Evolutionary conservation across 192 early-diverging fungal genomes (phyloP).

Genomic region (Coemansia sp.): DNA sequence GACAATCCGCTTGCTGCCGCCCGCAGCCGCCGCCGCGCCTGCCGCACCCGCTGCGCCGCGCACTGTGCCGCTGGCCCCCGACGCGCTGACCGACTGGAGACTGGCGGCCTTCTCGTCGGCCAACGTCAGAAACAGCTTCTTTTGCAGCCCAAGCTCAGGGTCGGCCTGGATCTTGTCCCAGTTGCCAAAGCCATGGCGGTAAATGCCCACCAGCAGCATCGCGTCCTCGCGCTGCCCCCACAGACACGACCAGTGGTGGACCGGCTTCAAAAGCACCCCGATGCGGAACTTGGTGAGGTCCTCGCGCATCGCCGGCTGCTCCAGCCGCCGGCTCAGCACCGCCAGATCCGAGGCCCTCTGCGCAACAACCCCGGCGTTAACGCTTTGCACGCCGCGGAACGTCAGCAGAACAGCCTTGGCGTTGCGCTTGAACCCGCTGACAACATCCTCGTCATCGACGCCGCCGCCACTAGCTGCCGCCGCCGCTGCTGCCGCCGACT

Average conservation of each 20-base stretch:
- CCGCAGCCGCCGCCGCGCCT: constrained; percentile 8
- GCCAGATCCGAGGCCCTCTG: constrained; percentile 71
- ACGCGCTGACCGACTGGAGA: constrained; percentile 23
- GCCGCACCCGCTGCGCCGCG: constrained; percentile 1
- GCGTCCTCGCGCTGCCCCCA: constrained; percentile 95
- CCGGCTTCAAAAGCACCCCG: constrained; percentile 71
- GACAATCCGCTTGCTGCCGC: constrained; percentile 44
- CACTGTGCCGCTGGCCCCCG: constrained; percentile 8
- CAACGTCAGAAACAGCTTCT: constrained; percentile 77
- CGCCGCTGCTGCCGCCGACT: constrained; percentile 11
- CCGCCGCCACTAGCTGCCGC: constrained; percentile 8
- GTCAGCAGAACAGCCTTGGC: constrained; percentile 73
- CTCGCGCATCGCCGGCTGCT: constrained; percentile 35
- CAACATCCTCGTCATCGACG: constrained; percentile 44
- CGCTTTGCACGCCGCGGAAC: constrained; percentile 71
- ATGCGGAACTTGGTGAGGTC: constrained; percentile 76
- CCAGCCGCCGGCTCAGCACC: constrained; percentile 60
- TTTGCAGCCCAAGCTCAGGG: constrained; percentile 64
- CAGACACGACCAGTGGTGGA: constrained; percentile 74
- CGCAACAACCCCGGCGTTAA: constrained; percentile 81
- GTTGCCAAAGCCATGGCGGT: constrained; percentile 87
- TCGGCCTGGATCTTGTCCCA: constrained; percentile 88
- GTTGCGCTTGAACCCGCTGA: constrained; percentile 48
- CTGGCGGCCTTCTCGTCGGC: constrained; percentile 52
- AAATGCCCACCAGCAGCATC: constrained; percentile 92